These are phyloP conservation scores for Aspergillus tamarii DNA, from an alignment of 2,329 filamentous ascomycete genomes.

Conservation along the genomic window DNA sequence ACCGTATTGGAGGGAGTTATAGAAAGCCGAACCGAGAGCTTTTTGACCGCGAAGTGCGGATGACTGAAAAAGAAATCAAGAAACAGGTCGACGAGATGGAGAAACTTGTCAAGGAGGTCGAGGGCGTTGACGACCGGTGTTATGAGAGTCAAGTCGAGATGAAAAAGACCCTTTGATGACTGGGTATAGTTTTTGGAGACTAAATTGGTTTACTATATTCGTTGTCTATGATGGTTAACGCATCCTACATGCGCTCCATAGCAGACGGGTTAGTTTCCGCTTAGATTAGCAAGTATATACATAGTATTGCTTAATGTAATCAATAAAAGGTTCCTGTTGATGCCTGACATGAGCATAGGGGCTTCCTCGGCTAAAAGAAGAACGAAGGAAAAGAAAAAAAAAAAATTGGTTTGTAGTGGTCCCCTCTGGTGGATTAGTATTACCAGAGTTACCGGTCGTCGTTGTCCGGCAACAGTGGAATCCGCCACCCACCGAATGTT, in stretches of 20 bases:
- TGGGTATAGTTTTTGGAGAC: neutral
- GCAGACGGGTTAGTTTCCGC: neutral
- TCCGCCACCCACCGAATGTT: constrained; percentile 8
- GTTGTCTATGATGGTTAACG: neutral
- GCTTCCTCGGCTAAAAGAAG: neutral
- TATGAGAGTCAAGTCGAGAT: constrained; percentile 2
- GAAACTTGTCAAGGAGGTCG: constrained; percentile 17
- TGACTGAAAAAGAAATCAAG: constrained; percentile 12
- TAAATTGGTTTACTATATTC: neutral
- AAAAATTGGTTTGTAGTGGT: neutral
- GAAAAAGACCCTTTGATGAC: constrained; percentile 10
- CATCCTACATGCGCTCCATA: neutral
- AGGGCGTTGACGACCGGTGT: constrained; percentile 17
- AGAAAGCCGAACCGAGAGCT: constrained; percentile 18
- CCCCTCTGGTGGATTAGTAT: neutral
- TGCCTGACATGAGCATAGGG: neutral
- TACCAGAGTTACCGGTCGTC: neutral
- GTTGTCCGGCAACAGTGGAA: neutral
- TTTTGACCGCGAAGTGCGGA: constrained; percentile 16
- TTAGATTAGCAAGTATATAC: neutral
- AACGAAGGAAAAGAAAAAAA: neutral
- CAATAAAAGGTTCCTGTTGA: neutral
- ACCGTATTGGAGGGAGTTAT: constrained; percentile 76
- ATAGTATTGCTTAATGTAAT: constrained; percentile 3
- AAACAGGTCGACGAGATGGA: constrained; percentile 17